phyloP scores from a whole-genome alignment of 768 basidiomycete species.

The Exsudoporus frostii region DNA sequence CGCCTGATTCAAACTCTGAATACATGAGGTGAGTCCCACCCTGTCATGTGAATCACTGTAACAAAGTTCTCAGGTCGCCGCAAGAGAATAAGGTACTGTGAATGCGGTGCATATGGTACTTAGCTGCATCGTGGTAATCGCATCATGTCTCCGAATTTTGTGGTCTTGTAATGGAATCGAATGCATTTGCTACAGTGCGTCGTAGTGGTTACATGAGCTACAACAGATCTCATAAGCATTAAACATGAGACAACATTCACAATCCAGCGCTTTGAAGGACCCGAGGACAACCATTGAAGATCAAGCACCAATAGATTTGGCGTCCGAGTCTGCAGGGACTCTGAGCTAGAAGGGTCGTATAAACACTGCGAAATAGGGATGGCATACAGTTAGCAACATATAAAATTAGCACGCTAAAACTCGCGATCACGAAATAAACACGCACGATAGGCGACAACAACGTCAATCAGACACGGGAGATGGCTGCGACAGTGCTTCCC shows the following conservation, averaged over 20 bases:
- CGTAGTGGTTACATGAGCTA: not conserved
- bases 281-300: not conserved
- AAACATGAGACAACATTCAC: not conserved
- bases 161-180: not conserved
- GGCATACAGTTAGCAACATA: not conserved
- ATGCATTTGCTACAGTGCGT: not conserved
- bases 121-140: not conserved
- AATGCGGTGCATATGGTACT: not conserved
- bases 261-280: not conserved
- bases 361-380: not conserved
- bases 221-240: not conserved
- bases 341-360: not conserved
- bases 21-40: not conserved
- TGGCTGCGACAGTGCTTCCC: constrained; percentile 29
- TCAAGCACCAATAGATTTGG: not conserved
- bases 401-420: not conserved
- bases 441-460: not conserved
- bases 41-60: too few relatives aligned
- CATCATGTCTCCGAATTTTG: not conserved
- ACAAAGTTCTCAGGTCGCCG: too few relatives aligned
- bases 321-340: not conserved
- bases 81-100: not conserved
- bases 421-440: not conserved
- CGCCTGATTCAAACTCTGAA: not conserved
- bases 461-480: constrained; percentile 24